Evolutionary conservation across 1,284 basidiomycete genomes (phyloP).

Genomic region (Volvariella surrecta): DNA sequence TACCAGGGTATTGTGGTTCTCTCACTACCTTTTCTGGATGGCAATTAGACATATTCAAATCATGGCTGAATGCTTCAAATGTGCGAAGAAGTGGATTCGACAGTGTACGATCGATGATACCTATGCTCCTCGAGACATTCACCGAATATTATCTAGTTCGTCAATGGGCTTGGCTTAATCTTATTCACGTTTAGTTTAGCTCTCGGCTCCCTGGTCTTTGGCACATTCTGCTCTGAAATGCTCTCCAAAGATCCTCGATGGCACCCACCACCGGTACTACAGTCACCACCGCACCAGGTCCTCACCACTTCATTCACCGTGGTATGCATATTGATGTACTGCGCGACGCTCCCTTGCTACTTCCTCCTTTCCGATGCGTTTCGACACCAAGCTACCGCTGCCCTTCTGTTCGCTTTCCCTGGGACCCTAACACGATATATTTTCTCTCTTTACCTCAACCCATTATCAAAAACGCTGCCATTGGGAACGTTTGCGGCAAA

Average conservation of each 20-base stretch:
- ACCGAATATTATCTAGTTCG: conserved; percentile 41
- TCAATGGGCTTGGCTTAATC: conserved; percentile 82
- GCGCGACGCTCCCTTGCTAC: conserved; percentile 69
- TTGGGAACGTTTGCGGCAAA: conserved; percentile 89
- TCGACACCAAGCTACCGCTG: conserved; percentile 78
- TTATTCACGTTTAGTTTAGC: conserved; percentile 73
- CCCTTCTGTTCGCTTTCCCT: conserved; percentile 86
- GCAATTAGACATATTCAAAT: conserved; percentile 84
- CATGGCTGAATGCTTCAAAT: conserved; percentile 70
- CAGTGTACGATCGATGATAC: conserved; percentile 51
- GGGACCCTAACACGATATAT: conserved; percentile 83
- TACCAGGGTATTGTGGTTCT: conserved; percentile 86
- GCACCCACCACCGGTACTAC: not conserved
- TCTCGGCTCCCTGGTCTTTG: conserved; percentile 55
- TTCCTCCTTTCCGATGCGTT: conserved; percentile 62
- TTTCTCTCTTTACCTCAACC: conserved; percentile 70
- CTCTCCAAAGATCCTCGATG: not conserved
- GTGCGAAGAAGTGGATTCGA: conserved; percentile 62
- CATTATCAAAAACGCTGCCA: conserved; percentile 56
- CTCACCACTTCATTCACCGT: conserved; percentile 33
- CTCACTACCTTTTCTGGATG: conserved; percentile 95
- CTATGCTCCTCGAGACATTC: not conserved
- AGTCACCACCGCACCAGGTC: conserved; percentile 27
- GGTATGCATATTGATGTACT: conserved; percentile 49
- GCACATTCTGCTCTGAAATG: conserved; percentile 18